These are phyloP conservation scores for Cordyceps sp. DNA, from an alignment of 2,329 filamentous ascomycete genomes.

Conservation along the genomic window DNA sequence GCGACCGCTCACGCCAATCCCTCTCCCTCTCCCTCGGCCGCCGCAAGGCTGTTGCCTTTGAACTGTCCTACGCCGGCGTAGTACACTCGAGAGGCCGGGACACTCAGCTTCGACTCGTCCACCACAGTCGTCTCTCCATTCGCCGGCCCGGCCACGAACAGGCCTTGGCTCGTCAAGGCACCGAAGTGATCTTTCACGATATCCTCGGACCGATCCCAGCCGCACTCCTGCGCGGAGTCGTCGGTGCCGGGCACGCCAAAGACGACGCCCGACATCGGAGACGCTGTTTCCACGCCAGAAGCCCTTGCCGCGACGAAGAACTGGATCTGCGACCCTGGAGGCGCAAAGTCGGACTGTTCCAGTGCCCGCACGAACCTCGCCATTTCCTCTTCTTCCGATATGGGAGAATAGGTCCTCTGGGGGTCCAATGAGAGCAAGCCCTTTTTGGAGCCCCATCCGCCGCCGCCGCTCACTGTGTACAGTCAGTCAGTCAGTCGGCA, in stretches of 20 bases:
- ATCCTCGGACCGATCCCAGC: not conserved
- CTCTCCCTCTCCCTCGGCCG: too few relatives aligned
- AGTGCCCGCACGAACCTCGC: constrained; percentile 35
- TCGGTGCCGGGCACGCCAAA: constrained; percentile 16
- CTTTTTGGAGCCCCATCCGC: constrained; percentile 70
- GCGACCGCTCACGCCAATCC: too few relatives aligned
- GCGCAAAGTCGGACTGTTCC: constrained; percentile 32
- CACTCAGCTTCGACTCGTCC: constrained; percentile 15
- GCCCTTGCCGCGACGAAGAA: constrained; percentile 36
- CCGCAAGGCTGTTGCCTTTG: too few relatives aligned
- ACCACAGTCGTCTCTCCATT: constrained; percentile 2
- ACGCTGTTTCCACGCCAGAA: constrained; percentile 8
- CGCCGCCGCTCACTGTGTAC: constrained; percentile 53
- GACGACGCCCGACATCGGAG: constrained; percentile 7
- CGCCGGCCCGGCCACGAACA: constrained; percentile 28
- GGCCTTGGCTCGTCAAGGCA: constrained; percentile 41
- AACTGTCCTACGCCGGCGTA: too few relatives aligned
- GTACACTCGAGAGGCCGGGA: constrained; percentile 16
- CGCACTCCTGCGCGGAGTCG: constrained; percentile 2
- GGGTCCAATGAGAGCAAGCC: constrained; percentile 68
- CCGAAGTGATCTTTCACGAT: constrained; percentile 33
- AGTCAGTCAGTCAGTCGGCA: constrained; percentile 5
- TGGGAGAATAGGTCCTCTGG: constrained; percentile 32
- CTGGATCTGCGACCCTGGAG: constrained; percentile 47
- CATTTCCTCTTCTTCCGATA: constrained; percentile 31